Evolutionary conservation across 2,329 filamentous ascomycete species (phyloP).

Genomic region (Exophiala xenobiotica): DNA sequence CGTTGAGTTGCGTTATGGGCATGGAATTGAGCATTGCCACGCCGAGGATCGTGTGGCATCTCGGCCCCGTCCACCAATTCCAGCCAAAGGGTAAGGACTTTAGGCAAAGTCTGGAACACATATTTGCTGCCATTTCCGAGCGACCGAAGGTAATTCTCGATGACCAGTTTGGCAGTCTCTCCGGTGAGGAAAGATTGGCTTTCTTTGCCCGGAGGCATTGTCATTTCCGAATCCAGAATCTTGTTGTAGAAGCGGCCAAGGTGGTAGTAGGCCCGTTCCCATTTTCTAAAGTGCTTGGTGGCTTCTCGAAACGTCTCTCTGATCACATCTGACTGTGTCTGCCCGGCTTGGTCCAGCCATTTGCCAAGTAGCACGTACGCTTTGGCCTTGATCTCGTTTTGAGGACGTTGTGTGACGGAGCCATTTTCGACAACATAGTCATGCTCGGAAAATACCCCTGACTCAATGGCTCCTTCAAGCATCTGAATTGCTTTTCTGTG

Average conservation of each 20-base stretch:
- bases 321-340: conserved; percentile 79
- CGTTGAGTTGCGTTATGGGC: conserved; percentile 51
- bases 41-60: conserved; percentile 54
- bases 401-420: conserved; percentile 42
- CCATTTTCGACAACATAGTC: conserved; percentile 40
- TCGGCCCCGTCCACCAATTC: conserved; percentile 79
- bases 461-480: conserved; percentile 79
- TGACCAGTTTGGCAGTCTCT: conserved; percentile 81
- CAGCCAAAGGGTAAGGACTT: conserved; percentile 89
- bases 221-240: conserved; percentile 83
- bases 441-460: conserved; percentile 67
- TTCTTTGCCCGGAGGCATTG: conserved; percentile 72
- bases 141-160: conserved; percentile 89
- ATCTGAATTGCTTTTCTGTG: conserved; percentile 93
- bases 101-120: conserved; percentile 88
- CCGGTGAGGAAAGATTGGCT: conserved; percentile 74
- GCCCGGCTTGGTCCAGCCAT: conserved; percentile 93
- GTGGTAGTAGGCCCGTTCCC: conserved; percentile 98
- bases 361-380: conserved; percentile 89
- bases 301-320: conserved; percentile 81
- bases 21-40: conserved; percentile 50
- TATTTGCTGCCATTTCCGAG: conserved; percentile 90
- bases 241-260: conserved; percentile 97
- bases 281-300: conserved; percentile 51
- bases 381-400: conserved; percentile 57